Percentiles rank a stretch among this genome's conserved stretches.
phyloP scores from a whole-genome alignment of 352 stramenopile species.

The Pseudoperonospora humuli region DNA sequence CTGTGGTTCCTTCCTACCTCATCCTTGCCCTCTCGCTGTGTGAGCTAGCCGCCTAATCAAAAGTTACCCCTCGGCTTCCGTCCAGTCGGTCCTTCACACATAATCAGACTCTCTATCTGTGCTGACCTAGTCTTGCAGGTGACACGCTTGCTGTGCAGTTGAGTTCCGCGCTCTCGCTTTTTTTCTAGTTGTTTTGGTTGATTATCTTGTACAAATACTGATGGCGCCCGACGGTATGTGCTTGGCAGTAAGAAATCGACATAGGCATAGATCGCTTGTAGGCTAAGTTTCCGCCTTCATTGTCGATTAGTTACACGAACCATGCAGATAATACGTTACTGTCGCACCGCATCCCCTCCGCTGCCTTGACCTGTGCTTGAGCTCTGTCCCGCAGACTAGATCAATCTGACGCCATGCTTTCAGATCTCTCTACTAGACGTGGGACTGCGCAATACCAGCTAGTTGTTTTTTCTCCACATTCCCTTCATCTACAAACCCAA shows the following conservation, averaged over 20 bases:
- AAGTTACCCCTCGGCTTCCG: conserved; percentile 33
- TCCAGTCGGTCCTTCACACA: conserved; percentile 8
- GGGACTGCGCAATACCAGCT: conserved; percentile 14
- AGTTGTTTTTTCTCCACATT: conserved; percentile 79
- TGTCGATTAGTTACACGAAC: conserved; percentile 31
- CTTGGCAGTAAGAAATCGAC: conserved; percentile 20
- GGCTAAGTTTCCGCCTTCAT: conserved; percentile 20
- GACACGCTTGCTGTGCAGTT: conserved; percentile 8
- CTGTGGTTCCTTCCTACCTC: conserved; percentile 26
- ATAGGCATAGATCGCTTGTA: conserved; percentile 11
- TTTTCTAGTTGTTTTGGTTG: conserved; percentile 30
- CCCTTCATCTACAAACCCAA: conserved; percentile 51
- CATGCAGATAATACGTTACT: conserved; percentile 43
- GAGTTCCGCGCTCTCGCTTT: conserved; percentile 19
- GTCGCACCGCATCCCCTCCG: conserved; percentile 26
- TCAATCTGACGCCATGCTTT: conserved; percentile 17
- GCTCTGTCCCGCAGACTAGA: conserved; percentile 27
- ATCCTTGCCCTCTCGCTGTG: conserved; percentile 15
- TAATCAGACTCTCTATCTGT: conserved; percentile 25
- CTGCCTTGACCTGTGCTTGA: conserved; percentile 18
- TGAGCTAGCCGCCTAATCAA: conserved; percentile 8
- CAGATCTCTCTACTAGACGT: conserved; percentile 6
- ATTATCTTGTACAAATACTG: conserved; percentile 44
- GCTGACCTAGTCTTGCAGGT: conserved; percentile 10
- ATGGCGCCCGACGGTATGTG: conserved; percentile 17